Percentiles rank a stretch among this genome's conserved stretches.
These are phyloP conservation scores for Euptelea pleiosperma DNA, from an alignment of 164 flowering plant species.

Conservation along the genomic window DNA sequence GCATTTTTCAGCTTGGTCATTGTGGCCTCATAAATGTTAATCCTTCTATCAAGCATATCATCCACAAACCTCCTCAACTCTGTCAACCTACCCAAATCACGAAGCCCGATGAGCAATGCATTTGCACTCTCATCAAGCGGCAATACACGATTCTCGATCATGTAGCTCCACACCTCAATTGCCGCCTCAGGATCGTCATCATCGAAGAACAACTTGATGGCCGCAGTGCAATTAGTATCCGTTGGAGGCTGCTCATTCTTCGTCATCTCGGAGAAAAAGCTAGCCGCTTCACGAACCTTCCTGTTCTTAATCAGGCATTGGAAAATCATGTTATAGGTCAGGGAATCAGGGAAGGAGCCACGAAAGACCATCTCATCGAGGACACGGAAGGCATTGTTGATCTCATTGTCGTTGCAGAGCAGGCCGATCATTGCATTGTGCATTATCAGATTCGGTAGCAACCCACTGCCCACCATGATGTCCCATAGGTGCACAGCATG, in stretches of 20 bases:
- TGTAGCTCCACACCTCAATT: conserved; percentile 59
- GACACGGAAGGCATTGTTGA: conserved; percentile 42
- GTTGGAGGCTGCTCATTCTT: conserved; percentile 73
- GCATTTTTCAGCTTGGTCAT: conserved; percentile 54
- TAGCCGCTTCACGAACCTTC: conserved; percentile 44
- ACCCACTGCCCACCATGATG: conserved; percentile 54
- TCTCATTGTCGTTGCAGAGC: conserved; percentile 45
- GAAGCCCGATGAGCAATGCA: conserved; percentile 57
- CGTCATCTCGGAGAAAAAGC: conserved; percentile 60
- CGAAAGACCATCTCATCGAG: conserved; percentile 66
- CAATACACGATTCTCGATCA: conserved; percentile 38
- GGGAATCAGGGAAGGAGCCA: conserved; percentile 71
- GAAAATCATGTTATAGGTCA: conserved; percentile 67
- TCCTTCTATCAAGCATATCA: conserved; percentile 53
- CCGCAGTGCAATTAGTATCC: conserved; percentile 46
- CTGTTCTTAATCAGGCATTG: conserved; percentile 58
- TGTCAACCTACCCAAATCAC: conserved; percentile 42
- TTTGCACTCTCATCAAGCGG: conserved; percentile 59
- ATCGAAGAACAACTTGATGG: conserved; percentile 55
- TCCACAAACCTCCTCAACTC: conserved; percentile 47
- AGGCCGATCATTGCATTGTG: conserved; percentile 63
- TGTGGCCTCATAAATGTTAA: conserved; percentile 51
- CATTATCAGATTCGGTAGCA: conserved; percentile 61
- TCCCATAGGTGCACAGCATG: conserved; percentile 59
- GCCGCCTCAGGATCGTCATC: conserved; percentile 68